Evolutionary conservation across 768 basidiomycete genomes (phyloP), one percentile per base, ranked within the genome.

Genomic region (Podaxis mareebaensis): DNA sequence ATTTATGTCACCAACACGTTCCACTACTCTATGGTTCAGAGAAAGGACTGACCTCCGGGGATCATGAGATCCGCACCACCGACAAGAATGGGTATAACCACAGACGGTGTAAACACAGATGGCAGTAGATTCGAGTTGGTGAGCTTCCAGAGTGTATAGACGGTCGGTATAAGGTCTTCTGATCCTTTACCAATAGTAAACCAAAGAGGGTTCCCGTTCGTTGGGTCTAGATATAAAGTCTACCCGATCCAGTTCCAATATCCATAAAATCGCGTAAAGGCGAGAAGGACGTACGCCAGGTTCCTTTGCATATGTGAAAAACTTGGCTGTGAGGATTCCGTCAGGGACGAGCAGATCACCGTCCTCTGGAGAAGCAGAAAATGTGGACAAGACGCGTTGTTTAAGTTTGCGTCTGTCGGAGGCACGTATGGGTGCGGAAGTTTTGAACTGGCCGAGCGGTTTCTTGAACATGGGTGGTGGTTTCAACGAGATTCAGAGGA

Each of bases 31-130:
- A 17, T 13, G 3, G 7, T 24, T 51, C 2, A 24, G 26, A 28
- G 17, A 30, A 12, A 36, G 24, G n/a, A 78, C 87, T 70, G 70
- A 90, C 91, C 90, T 74, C 92, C 93, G 3, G 93, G 91, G 38
- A 91, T 86, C 92, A 95, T 94, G 7, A 95, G 82, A 76, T 95
- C 92, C 0, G 93, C 91, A n/a, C 93, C 93, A 10, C 85, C 85
- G 3, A 85, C 76, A 12, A 95, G 81, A 26, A 88, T 79, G 0
- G 88, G 88, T 40, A 93, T 84, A 30, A 93, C 92, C 11, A 84
- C 75, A 1, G 83, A 72, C 2, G 91, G 90, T 0, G 92, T 93
- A 2, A 86, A 84, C n/a, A 95, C 66, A 63, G 82, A 81, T 0
- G 91, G 90, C 8, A 95, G 78, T 1, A 95, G 75, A 42, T 84